Evolutionary conservation across 2,329 filamentous ascomycete species (phyloP).

Genomic region (Colletotrichum sp.): DNA sequence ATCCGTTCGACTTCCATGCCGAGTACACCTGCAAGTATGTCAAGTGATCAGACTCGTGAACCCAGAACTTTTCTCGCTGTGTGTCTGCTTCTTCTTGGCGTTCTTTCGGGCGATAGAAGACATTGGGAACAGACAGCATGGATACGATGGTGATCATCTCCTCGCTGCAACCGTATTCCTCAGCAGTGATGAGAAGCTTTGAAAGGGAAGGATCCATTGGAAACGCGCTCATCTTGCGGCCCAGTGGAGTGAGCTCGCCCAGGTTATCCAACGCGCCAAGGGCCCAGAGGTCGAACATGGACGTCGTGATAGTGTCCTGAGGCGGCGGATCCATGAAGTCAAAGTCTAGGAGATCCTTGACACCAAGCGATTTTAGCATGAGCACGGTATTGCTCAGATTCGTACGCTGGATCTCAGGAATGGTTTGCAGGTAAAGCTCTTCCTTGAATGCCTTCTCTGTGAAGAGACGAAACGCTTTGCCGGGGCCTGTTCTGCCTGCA

Average conservation of each 20-base stretch:
- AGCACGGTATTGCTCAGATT: slow-evolving; percentile 96
- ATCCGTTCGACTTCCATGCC: slow-evolving; percentile 92
- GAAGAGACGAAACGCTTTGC: slow-evolving; percentile 92
- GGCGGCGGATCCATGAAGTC: slow-evolving; percentile 99
- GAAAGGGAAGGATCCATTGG: slow-evolving; percentile 97
- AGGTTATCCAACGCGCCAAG: slow-evolving; percentile 92
- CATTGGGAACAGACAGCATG: slow-evolving; percentile 95
- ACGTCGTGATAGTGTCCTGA: slow-evolving; percentile 96
- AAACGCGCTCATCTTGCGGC: slow-evolving; percentile 93
- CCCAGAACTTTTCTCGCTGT: slow-evolving; percentile 96
- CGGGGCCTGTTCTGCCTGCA: slow-evolving; percentile 91
- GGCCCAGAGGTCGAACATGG: slow-evolving; percentile 96
- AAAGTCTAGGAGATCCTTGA: slow-evolving; percentile 93
- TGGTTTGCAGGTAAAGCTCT: slow-evolving; percentile 95
- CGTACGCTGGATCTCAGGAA: slow-evolving; percentile 96
- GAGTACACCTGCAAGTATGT: slow-evolving; percentile 95
- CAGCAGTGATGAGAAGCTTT: slow-evolving; percentile 91
- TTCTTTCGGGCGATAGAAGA: slow-evolving; percentile 97
- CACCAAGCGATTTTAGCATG: slow-evolving; percentile 90
- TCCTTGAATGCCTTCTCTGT: slow-evolving; percentile 96
- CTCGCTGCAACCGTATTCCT: slow-evolving; percentile 90
- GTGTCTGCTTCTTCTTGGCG: slow-evolving; percentile 95
- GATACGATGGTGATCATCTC: slow-evolving; percentile 98
- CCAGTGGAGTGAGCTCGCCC: slow-evolving; percentile 86
- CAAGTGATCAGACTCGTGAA: slow-evolving; percentile 95